These are phyloP conservation scores for Coemansia sp. DNA, from an alignment of 192 early-diverging fungal species.

Conservation along the genomic window DNA sequence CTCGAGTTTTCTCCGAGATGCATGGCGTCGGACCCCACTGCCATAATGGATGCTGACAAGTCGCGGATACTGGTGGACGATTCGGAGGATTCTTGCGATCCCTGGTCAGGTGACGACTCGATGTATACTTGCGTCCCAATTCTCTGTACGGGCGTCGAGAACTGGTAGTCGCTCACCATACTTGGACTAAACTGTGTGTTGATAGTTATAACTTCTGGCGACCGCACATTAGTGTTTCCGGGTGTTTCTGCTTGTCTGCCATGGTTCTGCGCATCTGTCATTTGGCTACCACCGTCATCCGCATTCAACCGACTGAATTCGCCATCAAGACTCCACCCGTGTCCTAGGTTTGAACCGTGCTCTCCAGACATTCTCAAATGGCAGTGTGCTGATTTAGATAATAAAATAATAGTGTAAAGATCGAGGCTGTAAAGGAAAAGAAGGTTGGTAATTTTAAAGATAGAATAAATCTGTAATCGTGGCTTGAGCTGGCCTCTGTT, in stretches of 20 bases:
- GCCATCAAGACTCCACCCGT: neutral
- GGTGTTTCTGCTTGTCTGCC: too few relatives aligned
- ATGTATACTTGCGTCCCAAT: neutral
- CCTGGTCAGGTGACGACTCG: neutral
- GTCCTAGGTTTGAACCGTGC: neutral
- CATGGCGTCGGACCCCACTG: too few relatives aligned
- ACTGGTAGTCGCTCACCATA: neutral
- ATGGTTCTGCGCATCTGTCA: neutral
- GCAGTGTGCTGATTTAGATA: neutral
- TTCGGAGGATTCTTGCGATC: neutral
- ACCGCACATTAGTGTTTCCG: neutral
- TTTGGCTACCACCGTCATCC: neutral
- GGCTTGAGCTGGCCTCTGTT: neutral
- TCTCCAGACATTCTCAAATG: neutral
- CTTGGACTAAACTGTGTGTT: conserved; percentile 24
- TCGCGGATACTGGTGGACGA: neutral
- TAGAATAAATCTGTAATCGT: neutral
- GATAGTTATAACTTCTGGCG: conserved; percentile 18
- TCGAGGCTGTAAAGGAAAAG: too few relatives aligned
- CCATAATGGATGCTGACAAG: too few relatives aligned
- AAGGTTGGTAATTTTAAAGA: neutral
- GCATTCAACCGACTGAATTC: neutral
- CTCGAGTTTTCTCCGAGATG: neutral
- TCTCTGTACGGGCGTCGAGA: neutral
- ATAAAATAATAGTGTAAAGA: neutral